These are phyloP conservation scores for Penicillium sp. DNA, from an alignment of 2,329 filamentous ascomycete species.

Conservation along the genomic window DNA sequence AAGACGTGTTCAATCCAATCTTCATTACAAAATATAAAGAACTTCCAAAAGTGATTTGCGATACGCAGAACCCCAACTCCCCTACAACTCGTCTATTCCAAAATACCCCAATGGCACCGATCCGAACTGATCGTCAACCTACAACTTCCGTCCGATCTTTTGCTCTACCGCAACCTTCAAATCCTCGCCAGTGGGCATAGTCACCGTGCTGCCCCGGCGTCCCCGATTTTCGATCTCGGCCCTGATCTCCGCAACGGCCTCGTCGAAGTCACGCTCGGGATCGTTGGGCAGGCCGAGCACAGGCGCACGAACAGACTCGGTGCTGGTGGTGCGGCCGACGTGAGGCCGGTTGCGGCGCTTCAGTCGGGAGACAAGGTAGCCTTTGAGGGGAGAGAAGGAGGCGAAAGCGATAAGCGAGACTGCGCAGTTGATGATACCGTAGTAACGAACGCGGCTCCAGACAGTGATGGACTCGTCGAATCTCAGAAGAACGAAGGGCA, in stretches of 20 bases:
- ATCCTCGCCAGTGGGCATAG: slow-evolving; percentile 51
- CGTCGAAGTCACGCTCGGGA: slow-evolving; percentile 71
- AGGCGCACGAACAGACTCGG: slow-evolving; percentile 64
- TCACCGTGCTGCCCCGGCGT: slow-evolving; percentile 48
- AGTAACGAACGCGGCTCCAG: slow-evolving; percentile 90
- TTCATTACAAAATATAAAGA: no score
- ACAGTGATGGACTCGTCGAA: slow-evolving; percentile 70
- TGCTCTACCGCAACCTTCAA: slow-evolving; percentile 55
- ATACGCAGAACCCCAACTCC: no score
- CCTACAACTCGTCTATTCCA: no score
- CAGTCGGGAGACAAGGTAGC: slow-evolving; percentile 57
- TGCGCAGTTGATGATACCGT: slow-evolving; percentile 69
- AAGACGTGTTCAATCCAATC: no score
- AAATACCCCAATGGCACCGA: no score
- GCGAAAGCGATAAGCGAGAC: slow-evolving; percentile 73
- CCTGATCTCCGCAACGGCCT: slow-evolving; percentile 74
- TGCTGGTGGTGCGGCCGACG: slow-evolving; percentile 52
- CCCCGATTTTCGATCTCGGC: slow-evolving; percentile 68
- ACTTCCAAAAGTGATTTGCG: no score
- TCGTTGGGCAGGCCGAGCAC: slow-evolving; percentile 79
- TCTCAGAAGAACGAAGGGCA: slow-evolving; percentile 81
- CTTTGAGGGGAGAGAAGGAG: slow-evolving; percentile 67
- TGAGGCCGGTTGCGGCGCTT: slow-evolving; percentile 56
- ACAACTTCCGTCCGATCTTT: slow-evolving; percentile 52
- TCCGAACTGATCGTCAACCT: background rate